Evolutionary conservation across 164 flowering plant species (phyloP), one percentile per base, ranked within the genome.

Genomic region (Dillenia turbinata): DNA sequence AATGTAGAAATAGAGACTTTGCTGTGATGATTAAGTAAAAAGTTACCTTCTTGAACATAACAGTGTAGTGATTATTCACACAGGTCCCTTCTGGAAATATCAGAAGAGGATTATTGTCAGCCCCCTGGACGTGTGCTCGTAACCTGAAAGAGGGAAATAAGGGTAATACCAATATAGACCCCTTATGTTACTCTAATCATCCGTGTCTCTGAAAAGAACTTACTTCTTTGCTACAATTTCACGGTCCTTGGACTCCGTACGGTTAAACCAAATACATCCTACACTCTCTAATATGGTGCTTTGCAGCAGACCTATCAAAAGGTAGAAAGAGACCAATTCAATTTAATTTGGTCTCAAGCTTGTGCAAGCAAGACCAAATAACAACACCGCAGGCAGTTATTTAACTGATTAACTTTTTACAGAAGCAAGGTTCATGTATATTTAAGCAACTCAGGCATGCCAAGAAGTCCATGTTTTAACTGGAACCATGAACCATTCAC

Each of bases 81-180:
- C 99, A 95, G 10, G 99, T 95, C 68, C 99, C 99, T 83, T 95
- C 99, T 7, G 99, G 99, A 78, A 95, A 95, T 80, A 95, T 88
- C 55, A 95, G 92, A 76, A 92, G 90, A 69, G 99, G 99, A 59
- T 95, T 92, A 68, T 85, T 91, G 71, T 90, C 99, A 65, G 71
- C 62, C 5, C 83, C 86, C 67, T 80, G 81, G 63, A 95, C 78
- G 70, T 95, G 99, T 9, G 84, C 91, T 55, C 88, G 87, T 64
- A 95, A 73, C 85, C 99, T 95, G 89, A 59, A 77, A 68, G 44
- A 47, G 9, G 12, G 9, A 67, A 63, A 19, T 17, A 60, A 60
- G 12, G 44, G 22, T 15, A 19, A 54, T 60, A 26, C 54, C 9
- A 40, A 66, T 9, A 59, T 33, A 15, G 53, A 54, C 12, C 16